Conservation (phyloP, 1,139 yeast species). For the Wickerhamiella infanticola region DNA sequence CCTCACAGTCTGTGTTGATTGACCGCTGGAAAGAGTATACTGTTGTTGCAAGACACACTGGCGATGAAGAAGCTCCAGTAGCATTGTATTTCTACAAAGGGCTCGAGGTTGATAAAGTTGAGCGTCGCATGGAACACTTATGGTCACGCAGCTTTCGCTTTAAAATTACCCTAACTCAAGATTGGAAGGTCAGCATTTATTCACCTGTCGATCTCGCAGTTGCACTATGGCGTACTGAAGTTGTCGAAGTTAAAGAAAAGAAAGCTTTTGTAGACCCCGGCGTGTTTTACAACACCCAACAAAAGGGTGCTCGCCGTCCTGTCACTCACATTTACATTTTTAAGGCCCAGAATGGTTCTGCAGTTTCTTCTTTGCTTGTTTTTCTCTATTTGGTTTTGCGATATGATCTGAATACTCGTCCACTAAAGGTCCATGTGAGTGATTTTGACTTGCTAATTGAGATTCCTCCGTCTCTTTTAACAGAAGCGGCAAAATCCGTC, state of each 20-base stretch:
- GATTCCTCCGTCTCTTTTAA: conserved; percentile 17
- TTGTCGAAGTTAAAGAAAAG: conserved; percentile 20
- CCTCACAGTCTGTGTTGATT: conserved; percentile 38
- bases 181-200: conserved; percentile 36
- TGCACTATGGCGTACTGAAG: conserved; percentile 28
- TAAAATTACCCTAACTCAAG: conserved; percentile 10
- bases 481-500: background rate
- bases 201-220: conserved; percentile 57
- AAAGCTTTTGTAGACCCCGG: conserved; percentile 32
- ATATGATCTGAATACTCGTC: conserved; percentile 13
- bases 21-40: conserved; percentile 67
- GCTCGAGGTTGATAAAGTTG: conserved; percentile 3
- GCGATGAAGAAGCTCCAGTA: conserved; percentile 34
- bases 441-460: conserved; percentile 32
- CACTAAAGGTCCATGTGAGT: conserved; percentile 36
- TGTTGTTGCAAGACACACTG: conserved; percentile 49
- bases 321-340: conserved; percentile 8
- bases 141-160: conserved; percentile 14
- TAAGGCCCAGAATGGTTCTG: conserved; percentile 19
- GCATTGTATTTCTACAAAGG: conserved; percentile 44
- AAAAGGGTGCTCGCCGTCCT: background rate
- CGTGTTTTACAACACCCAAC: conserved; percentile 1
- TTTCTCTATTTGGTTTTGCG: conserved; percentile 36
- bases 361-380: conserved; percentile 48
- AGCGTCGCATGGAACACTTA: conserved; percentile 7